These are phyloP conservation scores for Phytopythium aichiense DNA, from an alignment of 352 stramenopile species.

Conservation along the genomic window DNA sequence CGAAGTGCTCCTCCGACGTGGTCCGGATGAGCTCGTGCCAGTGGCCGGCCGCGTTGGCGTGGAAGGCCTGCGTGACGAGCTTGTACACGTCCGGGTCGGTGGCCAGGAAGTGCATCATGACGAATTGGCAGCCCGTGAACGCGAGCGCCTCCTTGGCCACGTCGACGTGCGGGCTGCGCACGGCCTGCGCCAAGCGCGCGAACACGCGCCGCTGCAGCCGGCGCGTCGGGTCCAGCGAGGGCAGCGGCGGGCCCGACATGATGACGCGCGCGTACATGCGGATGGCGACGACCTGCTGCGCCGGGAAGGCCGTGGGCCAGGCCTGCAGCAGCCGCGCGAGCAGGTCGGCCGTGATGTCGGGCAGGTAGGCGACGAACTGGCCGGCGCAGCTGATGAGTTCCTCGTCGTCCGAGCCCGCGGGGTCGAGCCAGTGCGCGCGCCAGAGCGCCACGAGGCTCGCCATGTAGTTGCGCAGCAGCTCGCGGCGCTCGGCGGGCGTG, in stretches of 20 bases:
- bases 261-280: slow-evolving; percentile 81
- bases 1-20: slow-evolving; percentile 69
- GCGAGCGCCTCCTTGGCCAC: slow-evolving; percentile 79
- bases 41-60: slow-evolving; percentile 53
- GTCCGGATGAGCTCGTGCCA: slow-evolving; percentile 71
- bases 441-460: slow-evolving; percentile 59
- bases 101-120: slow-evolving; percentile 68
- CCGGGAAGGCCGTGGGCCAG: slow-evolving; percentile 67
- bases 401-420: slow-evolving; percentile 71
- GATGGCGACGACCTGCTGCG: slow-evolving; percentile 70
- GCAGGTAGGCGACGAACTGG: slow-evolving; percentile 84
- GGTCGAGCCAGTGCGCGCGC: slow-evolving; percentile 73
- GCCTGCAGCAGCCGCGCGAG: slow-evolving; percentile 47
- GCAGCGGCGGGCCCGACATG: slow-evolving; percentile 71
- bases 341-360: slow-evolving; percentile 43
- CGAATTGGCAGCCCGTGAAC: slow-evolving; percentile 82
- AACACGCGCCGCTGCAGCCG: slow-evolving; percentile 53
- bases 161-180: slow-evolving; percentile 59
- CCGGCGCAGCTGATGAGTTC: slow-evolving; percentile 79
- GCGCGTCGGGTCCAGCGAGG: slow-evolving; percentile 31
- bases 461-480: slow-evolving; percentile 73
- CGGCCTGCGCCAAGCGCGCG: slow-evolving; percentile 41
- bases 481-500: slow-evolving; percentile 29
- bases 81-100: slow-evolving; percentile 63
- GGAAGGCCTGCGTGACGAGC: slow-evolving; percentile 55